phyloP scores from a whole-genome alignment of 1,284 basidiomycete genomes.

The Sphagnurus paluster region DNA sequence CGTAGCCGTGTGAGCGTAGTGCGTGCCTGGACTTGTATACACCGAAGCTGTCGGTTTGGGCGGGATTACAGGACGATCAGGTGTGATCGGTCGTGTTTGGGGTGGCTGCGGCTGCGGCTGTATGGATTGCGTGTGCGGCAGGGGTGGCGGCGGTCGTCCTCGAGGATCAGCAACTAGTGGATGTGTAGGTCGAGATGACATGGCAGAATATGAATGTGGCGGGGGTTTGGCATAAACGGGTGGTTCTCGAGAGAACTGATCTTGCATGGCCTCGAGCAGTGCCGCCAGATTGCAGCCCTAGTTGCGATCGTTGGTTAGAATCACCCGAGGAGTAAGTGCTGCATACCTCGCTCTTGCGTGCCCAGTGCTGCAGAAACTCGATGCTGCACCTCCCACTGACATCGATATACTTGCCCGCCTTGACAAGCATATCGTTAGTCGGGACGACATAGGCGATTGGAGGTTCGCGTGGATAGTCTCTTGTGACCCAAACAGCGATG shows the following conservation, averaged over 20 bases:
- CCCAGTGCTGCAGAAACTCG: conserved; percentile 79
- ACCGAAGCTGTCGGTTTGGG: conserved; percentile 38
- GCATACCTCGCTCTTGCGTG: conserved; percentile 80
- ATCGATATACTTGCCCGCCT: conserved; percentile 76
- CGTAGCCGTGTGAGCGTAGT: background rate
- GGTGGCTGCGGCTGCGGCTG: conserved; percentile 12
- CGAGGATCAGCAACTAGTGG: conserved; percentile 7
- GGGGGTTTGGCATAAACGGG: conserved; percentile 90
- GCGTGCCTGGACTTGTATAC: conserved; percentile 12
- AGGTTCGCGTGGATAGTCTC: conserved; percentile 77
- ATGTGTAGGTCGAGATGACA: conserved; percentile 10
- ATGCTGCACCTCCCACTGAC: conserved; percentile 76
- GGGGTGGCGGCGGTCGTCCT: conserved; percentile 25
- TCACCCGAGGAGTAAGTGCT: conserved; percentile 19
- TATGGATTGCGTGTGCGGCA: conserved; percentile 17
- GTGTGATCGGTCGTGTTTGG: conserved; percentile 14
- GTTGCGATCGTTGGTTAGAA: no score
- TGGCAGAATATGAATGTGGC: conserved; percentile 16
- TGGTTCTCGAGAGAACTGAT: conserved; percentile 82
- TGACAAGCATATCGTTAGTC: conserved; percentile 90
- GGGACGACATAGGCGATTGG: conserved; percentile 95
- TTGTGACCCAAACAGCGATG: conserved; percentile 84
- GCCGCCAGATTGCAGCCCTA: conserved; percentile 71
- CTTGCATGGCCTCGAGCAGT: conserved; percentile 73
- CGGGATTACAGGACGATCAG: conserved; percentile 44